These are phyloP conservation scores for Beauveria sp. DNA, from an alignment of 2,329 filamentous ascomycete genomes.

Conservation along the genomic window DNA sequence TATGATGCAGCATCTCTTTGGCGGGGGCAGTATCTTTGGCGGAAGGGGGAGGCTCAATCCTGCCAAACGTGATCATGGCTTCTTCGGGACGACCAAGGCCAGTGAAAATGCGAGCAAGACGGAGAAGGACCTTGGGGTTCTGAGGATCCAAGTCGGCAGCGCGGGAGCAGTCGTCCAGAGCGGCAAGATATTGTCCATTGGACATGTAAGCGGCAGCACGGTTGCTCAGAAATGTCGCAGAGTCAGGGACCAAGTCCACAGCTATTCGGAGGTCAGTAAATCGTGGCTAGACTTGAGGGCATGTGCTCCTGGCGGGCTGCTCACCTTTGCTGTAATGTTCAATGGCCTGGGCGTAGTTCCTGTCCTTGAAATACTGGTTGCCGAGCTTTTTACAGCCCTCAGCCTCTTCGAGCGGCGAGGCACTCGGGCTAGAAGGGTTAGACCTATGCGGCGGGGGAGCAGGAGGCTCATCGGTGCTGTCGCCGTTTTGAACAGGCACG, in stretches of 20 bases:
- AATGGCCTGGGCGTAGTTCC: constrained; percentile 81
- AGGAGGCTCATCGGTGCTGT: constrained; percentile 42
- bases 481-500: constrained; percentile 44
- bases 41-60: constrained; percentile 72
- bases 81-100: constrained; percentile 80
- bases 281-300: background rate
- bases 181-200: constrained; percentile 67
- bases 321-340: constrained; percentile 92
- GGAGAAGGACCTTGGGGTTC: constrained; percentile 81
- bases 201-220: constrained; percentile 92
- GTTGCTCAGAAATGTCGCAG: constrained; percentile 88
- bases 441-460: constrained; percentile 66
- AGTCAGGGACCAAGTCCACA: constrained; percentile 77
- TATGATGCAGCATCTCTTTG: constrained; percentile 74
- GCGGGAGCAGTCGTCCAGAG: constrained; percentile 77
- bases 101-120: constrained; percentile 84
- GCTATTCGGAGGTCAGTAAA: constrained; percentile 48
- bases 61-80: constrained; percentile 72
- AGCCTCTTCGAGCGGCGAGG: constrained; percentile 61
- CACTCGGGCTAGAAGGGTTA: constrained; percentile 50
- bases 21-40: constrained; percentile 81
- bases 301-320: constrained; percentile 14
- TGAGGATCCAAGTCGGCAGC: constrained; percentile 77
- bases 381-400: constrained; percentile 88
- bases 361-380: constrained; percentile 96